Percentiles rank a stretch among this genome's conserved stretches.
These are phyloP conservation scores for Ascochyta viciae-villosae DNA, from an alignment of 2,329 filamentous ascomycete species.

Conservation along the genomic window DNA sequence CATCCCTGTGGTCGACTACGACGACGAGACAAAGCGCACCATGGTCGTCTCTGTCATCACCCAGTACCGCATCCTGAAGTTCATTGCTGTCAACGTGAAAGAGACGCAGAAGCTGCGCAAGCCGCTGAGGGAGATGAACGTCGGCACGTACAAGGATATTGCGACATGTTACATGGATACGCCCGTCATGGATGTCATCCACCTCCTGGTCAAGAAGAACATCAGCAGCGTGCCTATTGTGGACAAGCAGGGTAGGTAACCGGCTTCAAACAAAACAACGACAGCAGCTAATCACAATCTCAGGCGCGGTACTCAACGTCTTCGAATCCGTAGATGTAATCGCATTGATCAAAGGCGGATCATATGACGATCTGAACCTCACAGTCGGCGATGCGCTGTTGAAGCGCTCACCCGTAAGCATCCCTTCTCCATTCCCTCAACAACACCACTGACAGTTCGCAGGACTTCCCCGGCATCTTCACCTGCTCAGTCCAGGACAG, in stretches of 20 bases:
- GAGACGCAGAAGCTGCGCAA: constrained; percentile 90
- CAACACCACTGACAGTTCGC: constrained; percentile 25
- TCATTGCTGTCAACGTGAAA: constrained; percentile 93
- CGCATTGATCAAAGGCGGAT: constrained; percentile 89
- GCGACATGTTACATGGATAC: constrained; percentile 87
- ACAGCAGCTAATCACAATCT: constrained; percentile 1
- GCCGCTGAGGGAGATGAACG: constrained; percentile 79
- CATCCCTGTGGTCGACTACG: constrained; percentile 91
- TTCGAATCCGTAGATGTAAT: constrained; percentile 99
- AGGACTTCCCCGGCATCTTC: constrained; percentile 95
- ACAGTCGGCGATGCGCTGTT: constrained; percentile 88
- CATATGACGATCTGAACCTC: constrained; percentile 87
- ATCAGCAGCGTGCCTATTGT: constrained; percentile 96
- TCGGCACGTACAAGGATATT: constrained; percentile 84
- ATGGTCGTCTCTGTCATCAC: constrained; percentile 97
- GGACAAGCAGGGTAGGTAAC: constrained; percentile 69
- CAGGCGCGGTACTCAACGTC: constrained; percentile 82
- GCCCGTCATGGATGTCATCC: constrained; percentile 91
- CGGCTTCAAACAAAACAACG: too few species aligned
- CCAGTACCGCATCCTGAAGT: constrained; percentile 97
- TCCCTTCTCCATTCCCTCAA: neutral
- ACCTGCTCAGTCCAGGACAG: constrained; percentile 92
- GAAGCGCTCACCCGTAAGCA: constrained; percentile 75
- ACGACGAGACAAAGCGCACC: constrained; percentile 90
- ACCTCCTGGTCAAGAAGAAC: constrained; percentile 88